A percentile compares a stretch with the other conserved stretches of the same genome.
Conservation (phyloP, 345 rosid species). For the Barbarea vulgaris region DNA sequence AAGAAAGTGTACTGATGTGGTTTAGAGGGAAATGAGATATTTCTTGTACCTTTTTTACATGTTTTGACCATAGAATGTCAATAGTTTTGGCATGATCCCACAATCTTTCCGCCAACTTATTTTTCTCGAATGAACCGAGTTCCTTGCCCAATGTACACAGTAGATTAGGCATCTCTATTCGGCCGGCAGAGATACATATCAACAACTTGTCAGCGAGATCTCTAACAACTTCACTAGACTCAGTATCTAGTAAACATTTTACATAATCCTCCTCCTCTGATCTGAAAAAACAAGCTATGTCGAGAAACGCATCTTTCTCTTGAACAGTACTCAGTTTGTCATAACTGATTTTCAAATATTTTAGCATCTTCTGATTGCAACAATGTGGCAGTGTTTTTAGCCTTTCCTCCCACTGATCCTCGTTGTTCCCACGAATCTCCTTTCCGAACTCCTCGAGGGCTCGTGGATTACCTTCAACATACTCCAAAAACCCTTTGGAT, state of each 20-base stretch:
- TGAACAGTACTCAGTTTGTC: not conserved
- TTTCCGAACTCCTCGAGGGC: conserved; percentile 43
- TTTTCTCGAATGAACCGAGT: not conserved
- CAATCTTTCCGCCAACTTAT: not conserved
- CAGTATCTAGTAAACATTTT: not conserved
- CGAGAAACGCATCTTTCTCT: conserved; percentile 35
- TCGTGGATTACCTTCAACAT: conserved; percentile 42
- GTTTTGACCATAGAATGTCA: no score
- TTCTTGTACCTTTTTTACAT: no score
- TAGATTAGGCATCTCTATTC: conserved; percentile 30
- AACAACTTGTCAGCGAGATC: conserved; percentile 34
- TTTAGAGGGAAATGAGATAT: no score
- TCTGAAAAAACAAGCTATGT: conserved; percentile 43
- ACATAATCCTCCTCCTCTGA: not conserved
- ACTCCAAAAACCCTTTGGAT: not conserved
- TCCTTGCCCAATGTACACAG: conserved; percentile 21
- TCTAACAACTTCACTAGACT: not conserved
- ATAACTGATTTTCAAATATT: not conserved
- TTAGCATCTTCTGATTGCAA: not conserved
- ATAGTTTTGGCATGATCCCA: not conserved
- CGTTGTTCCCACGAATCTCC: not conserved
- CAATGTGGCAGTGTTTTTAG: conserved; percentile 8
- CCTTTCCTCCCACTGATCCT: conserved; percentile 19
- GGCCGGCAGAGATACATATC: not conserved
- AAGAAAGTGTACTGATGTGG: no score